These are phyloP conservation scores for Fusarium buxicola DNA, from an alignment of 2,329 filamentous ascomycete species.

Conservation along the genomic window DNA sequence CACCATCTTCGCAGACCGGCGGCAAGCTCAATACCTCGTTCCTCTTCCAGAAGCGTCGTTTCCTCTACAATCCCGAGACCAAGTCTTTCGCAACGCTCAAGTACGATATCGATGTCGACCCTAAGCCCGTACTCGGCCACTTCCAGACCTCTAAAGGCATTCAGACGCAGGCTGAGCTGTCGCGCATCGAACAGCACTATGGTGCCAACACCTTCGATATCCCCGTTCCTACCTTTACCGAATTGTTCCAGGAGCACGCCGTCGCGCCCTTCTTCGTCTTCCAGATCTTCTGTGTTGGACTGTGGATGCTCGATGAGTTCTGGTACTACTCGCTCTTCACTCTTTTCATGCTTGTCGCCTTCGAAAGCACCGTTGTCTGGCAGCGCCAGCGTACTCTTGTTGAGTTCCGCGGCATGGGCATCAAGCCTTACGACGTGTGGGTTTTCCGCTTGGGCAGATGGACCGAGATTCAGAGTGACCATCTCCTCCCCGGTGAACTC, in stretches of 20 bases:
- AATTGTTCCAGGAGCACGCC: conserved; percentile 97
- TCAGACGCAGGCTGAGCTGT: conserved; percentile 77
- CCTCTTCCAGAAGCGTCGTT: conserved; percentile 97
- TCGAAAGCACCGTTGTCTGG: conserved; percentile 99
- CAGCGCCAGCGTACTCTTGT: conserved; percentile 94
- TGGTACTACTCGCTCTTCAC: conserved; percentile 99
- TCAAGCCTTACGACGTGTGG: conserved; percentile 96
- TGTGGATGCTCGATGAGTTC: conserved; percentile 99
- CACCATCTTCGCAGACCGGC: conserved; percentile 62
- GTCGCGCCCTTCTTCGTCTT: conserved; percentile 99
- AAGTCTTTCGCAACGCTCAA: conserved; percentile 83
- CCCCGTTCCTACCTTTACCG: conserved; percentile 92
- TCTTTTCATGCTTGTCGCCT: conserved; percentile 96
- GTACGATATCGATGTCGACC: conserved; percentile 86
- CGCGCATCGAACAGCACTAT: conserved; percentile 89
- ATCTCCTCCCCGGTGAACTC: conserved; percentile 91
- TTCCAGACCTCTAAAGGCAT: conserved; percentile 88
- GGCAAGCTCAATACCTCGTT: conserved; percentile 86
- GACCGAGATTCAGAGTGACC: conserved; percentile 89
- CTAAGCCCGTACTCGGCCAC: conserved; percentile 79
- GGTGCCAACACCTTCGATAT: conserved; percentile 97
- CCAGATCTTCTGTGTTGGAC: conserved; percentile 96
- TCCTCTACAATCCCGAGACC: conserved; percentile 80
- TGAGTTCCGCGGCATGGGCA: conserved; percentile 99
- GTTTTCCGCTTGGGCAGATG: conserved; percentile 90